Percentiles rank a stretch among this genome's conserved stretches.
These are phyloP conservation scores for Deuterostichococcus epilithicus DNA, from an alignment of 139 green algal genomes.

Conservation along the genomic window DNA sequence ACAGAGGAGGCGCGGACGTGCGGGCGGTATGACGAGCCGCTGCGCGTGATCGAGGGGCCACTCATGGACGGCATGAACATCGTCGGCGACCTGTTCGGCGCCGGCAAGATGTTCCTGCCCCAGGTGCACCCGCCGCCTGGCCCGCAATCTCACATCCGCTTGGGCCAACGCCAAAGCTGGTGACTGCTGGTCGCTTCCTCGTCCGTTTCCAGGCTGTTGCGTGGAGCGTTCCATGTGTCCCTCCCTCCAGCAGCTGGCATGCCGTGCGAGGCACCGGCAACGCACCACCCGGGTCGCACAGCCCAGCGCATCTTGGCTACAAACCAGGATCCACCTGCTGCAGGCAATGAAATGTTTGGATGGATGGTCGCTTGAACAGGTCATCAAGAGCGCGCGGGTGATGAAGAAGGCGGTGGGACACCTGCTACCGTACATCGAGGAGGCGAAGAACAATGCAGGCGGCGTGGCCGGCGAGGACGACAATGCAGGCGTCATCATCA, in stretches of 20 bases:
- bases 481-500: conserved; percentile 88
- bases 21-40: conserved; percentile 69
- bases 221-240: too few relatives aligned
- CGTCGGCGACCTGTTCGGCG: conserved; percentile 96
- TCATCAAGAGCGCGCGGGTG: conserved; percentile 98
- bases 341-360: too few relatives aligned
- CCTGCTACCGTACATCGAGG: conserved; percentile 97
- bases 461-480: conserved; percentile 41
- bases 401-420: conserved; percentile 99
- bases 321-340: too few relatives aligned
- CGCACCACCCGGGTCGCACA: too few relatives aligned
- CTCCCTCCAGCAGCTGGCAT: too few relatives aligned
- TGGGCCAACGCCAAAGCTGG: too few relatives aligned
- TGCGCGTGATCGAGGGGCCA: conserved; percentile 96
- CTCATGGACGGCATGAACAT: conserved; percentile 99
- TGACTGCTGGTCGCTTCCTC: too few relatives aligned
- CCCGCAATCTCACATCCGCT: too few relatives aligned
- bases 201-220: too few relatives aligned
- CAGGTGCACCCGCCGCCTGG: conserved; percentile 45
- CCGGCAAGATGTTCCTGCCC: conserved; percentile 99
- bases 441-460: conserved; percentile 78
- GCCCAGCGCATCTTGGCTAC: too few relatives aligned
- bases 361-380: conserved; percentile 40
- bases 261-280: too few relatives aligned
- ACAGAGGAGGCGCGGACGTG: conserved; percentile 85